A percentile compares a stretch with the other conserved stretches of the same genome.
These are phyloP conservation scores for Ustilago hordei DNA, from an alignment of 1,284 basidiomycete species.

Conservation along the genomic window DNA sequence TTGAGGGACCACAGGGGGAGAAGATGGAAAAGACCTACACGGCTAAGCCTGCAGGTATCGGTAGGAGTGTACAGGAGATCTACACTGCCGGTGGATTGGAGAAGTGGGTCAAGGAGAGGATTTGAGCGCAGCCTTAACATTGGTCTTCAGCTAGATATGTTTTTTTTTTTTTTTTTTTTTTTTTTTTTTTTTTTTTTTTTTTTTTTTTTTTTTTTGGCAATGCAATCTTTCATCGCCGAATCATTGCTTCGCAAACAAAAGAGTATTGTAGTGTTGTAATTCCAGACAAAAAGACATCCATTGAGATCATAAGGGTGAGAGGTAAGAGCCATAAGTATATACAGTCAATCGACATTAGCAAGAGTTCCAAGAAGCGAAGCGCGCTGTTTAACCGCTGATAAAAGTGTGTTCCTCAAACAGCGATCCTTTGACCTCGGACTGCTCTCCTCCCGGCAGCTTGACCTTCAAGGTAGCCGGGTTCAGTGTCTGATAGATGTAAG, in stretches of 20 bases:
- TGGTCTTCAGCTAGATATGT: neutral
- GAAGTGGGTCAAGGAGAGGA: slow-evolving; percentile 65
- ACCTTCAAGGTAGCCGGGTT: slow-evolving; percentile 81
- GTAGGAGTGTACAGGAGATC: slow-evolving; percentile 67
- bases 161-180: neutral
- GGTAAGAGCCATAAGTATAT: neutral
- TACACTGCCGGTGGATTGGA: slow-evolving; percentile 67
- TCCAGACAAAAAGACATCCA: neutral
- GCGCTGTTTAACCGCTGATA: slow-evolving; percentile 72
- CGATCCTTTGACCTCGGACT: slow-evolving; percentile 75
- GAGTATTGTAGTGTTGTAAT: neutral
- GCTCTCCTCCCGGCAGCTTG: slow-evolving; percentile 72
- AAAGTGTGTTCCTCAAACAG: slow-evolving; percentile 91
- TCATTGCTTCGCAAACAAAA: neutral
- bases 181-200: neutral
- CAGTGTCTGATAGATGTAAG: slow-evolving; percentile 91
- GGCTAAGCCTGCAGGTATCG: slow-evolving; percentile 65
- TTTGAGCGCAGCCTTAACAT: slow-evolving; percentile 9
- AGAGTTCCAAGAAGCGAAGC: neutral
- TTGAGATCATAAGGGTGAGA: neutral
- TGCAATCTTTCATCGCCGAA: neutral
- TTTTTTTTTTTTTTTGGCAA: neutral
- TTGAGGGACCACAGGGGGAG: slow-evolving; percentile 25
- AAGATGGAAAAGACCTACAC: slow-evolving; percentile 42
- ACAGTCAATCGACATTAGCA: neutral